Evolutionary conservation across 306 rosid genomes (phyloP).

Genomic region (Quercus parvula): DNA sequence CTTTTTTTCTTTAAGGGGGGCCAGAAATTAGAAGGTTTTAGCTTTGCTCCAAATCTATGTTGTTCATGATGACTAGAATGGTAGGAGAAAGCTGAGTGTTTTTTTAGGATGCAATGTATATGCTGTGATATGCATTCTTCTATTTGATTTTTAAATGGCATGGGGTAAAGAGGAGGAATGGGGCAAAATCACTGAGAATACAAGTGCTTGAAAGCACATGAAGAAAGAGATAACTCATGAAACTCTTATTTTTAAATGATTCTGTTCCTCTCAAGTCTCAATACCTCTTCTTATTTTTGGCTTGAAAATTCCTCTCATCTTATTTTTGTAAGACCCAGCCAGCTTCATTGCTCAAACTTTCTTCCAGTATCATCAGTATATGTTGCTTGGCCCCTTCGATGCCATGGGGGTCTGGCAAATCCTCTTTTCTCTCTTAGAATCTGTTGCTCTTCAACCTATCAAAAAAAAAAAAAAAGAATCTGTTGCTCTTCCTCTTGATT

Average conservation of each 20-base stretch:
- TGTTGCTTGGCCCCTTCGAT: constrained; percentile 1
- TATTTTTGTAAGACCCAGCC: background rate
- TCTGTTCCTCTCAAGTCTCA: background rate
- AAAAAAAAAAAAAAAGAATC: background rate
- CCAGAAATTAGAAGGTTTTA: no score
- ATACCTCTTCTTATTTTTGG: background rate
- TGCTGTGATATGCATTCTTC: background rate
- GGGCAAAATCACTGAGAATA: background rate
- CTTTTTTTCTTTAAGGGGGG: background rate
- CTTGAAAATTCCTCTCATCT: background rate
- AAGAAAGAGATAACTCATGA: background rate
- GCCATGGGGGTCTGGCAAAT: background rate
- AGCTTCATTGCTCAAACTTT: background rate
- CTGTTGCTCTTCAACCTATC: no score
- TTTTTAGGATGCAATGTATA: background rate
- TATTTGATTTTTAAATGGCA: background rate
- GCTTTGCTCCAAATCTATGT: background rate
- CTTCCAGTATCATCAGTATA: background rate
- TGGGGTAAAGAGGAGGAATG: background rate
- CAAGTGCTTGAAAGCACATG: background rate
- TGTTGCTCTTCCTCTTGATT: background rate
- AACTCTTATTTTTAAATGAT: background rate
- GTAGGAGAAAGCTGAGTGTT: background rate
- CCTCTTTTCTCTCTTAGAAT: background rate
- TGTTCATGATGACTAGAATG: background rate